Evolutionary conservation across 192 early-diverging fungal genomes (phyloP), one percentile per base, ranked within the genome.

Genomic region (Podila epigama): DNA sequence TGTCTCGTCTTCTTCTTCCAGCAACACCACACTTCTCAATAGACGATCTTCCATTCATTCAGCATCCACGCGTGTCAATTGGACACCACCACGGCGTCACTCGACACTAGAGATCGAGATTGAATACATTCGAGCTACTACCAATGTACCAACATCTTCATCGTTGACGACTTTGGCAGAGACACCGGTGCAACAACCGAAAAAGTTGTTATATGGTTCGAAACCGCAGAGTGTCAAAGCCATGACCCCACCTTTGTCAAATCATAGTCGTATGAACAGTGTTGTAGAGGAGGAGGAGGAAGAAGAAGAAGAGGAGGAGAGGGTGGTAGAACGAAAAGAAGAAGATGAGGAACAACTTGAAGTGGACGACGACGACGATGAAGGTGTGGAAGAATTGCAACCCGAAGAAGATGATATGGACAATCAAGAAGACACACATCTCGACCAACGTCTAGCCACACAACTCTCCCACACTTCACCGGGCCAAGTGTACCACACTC

Each of bases 71-170:
- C 36, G 57, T n/a, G 27, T 35, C 27, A 51, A 18, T n/a, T 22
- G 3, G 40, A 44, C 40, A 13, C 29, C 55, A 31, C 52, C 62
- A 33, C 22, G 34, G 25, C 69, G 62, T 36, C 69, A 44, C 37
- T 71, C 63, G 3, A 66, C 70, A 0, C 35, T 73, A 13, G 63
- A 73, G 63, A 73, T 73, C 50, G 63, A 73, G 29, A 57, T 73
- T n/a, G 63, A 73, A 31, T 73, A 73, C 63, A 73, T 73, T 40
- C 64, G 63, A 40, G 34, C 61, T 20, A 50, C 44, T 9, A 16
- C 44, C 20, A 22, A n/a, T n/a, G n/a, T n/a, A n/a, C n/a, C n/a
- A n/a, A n/a, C n/a, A n/a, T n/a, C n/a, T n/a, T n/a, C n/a, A n/a
- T n/a, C n/a, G n/a, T n/a, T n/a, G n/a, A n/a, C n/a, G n/a, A n/a